phyloP scores from a whole-genome alignment of 2,329 filamentous ascomycete species.

The Chrysoporthe puriensis region DNA sequence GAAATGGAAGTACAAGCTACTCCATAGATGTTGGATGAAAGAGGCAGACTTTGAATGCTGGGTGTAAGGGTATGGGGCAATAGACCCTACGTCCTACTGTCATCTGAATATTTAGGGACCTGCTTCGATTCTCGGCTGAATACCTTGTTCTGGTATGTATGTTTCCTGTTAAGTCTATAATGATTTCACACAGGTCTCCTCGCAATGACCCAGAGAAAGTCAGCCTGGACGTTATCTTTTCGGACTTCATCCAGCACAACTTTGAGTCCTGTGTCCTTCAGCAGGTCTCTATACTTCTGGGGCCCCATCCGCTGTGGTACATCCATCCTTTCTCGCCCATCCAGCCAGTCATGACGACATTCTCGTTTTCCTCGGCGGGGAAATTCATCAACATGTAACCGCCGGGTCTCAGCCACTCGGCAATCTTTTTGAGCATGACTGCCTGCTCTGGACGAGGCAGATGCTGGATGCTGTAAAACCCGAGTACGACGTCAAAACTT shows the following conservation, averaged over 20 bases:
- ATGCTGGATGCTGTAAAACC: conserved; percentile 59
- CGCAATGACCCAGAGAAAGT: not conserved
- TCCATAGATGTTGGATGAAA: not conserved
- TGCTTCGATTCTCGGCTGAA: not conserved
- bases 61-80: no score
- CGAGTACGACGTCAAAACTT: conserved; percentile 15
- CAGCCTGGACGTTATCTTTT: conserved; percentile 34
- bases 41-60: no score
- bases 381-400: conserved; percentile 56
- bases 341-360: conserved; percentile 41
- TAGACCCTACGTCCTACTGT: not conserved
- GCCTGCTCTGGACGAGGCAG: conserved; percentile 55
- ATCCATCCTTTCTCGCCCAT: conserved; percentile 46
- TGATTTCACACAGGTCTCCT: not conserved
- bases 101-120: not conserved
- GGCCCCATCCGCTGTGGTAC: conserved; percentile 48
- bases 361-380: conserved; percentile 39
- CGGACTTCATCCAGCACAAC: conserved; percentile 38
- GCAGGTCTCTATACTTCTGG: conserved; percentile 37
- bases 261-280: conserved; percentile 41
- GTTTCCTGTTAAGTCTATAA: not conserved
- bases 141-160: not conserved
- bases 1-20: not conserved
- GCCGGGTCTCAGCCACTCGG: conserved; percentile 52
- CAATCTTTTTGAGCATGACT: conserved; percentile 48